phyloP scores from a whole-genome alignment of 805 yeast species.

The Candida patagonica region DNA sequence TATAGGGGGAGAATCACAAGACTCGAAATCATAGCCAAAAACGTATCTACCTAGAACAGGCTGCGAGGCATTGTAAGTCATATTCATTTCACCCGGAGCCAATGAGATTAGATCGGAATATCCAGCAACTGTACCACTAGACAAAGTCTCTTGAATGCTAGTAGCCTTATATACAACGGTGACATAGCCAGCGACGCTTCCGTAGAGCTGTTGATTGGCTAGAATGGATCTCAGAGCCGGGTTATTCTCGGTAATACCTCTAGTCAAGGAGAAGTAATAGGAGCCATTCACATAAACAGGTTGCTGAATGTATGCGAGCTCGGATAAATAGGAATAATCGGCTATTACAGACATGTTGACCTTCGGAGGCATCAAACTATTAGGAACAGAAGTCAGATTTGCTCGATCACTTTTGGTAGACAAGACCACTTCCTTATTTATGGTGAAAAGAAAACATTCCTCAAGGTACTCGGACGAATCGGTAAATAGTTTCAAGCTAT shows the following conservation, averaged over 20 bases:
- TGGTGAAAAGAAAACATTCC: slow-evolving; percentile 14
- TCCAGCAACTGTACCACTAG: background rate
- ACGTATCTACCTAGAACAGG: background rate
- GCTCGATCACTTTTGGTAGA: slow-evolving; percentile 1
- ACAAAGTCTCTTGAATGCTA: background rate
- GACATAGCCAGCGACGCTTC: slow-evolving; percentile 43
- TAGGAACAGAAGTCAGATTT: slow-evolving; percentile 6
- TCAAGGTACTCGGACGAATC: slow-evolving; percentile 17
- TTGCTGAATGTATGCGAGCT: slow-evolving; percentile 15
- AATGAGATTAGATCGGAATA: background rate
- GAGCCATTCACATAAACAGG: slow-evolving; percentile 9
- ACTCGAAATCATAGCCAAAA: background rate
- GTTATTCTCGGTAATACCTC: slow-evolving; percentile 14
- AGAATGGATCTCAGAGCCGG: background rate
- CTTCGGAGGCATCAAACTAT: slow-evolving; percentile 9
- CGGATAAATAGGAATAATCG: slow-evolving; percentile 1
- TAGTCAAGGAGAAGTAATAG: slow-evolving; percentile 15
- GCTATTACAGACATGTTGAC: slow-evolving; percentile 2
- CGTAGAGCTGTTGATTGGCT: background rate
- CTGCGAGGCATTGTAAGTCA: background rate
- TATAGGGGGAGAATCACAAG: background rate
- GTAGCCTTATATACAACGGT: slow-evolving; percentile 47
- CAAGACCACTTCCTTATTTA: slow-evolving; percentile 3
- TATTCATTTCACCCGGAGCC: background rate
- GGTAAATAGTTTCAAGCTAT: slow-evolving; percentile 14